Conservation (phyloP, 2,329 filamentous ascomycete species). For the Dactylellina sp. region DNA sequence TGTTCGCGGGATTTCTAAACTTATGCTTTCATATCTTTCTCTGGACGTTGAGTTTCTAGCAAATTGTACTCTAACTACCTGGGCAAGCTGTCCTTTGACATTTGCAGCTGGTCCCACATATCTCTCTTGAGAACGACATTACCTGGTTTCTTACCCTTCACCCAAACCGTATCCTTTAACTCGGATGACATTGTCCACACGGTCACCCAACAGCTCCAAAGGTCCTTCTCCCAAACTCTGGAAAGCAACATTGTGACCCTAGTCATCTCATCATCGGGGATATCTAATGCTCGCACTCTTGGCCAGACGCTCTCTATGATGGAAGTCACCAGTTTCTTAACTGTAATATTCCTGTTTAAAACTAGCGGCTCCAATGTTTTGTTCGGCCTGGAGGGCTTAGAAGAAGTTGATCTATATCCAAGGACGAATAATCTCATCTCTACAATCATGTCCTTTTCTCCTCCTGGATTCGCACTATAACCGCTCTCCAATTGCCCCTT, state of each 20-base stretch:
- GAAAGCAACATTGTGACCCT: background rate
- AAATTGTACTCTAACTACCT: slow-evolving; percentile 8
- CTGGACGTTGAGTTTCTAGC: background rate
- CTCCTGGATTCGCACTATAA: slow-evolving; percentile 3
- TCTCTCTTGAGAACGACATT: slow-evolving; percentile 15
- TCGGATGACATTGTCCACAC: background rate
- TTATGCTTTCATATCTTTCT: background rate
- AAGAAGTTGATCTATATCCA: too few species aligned
- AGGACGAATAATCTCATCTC: too few species aligned
- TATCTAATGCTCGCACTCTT: background rate
- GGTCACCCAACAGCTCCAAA: background rate
- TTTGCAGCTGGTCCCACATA: slow-evolving; percentile 1
- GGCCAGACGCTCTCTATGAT: background rate
- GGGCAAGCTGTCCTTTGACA: background rate
- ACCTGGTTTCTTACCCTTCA: slow-evolving; percentile 1
- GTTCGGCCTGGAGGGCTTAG: too few species aligned
- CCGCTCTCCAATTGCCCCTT: background rate
- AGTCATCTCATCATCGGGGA: background rate
- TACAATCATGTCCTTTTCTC: background rate
- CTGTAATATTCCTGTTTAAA: background rate
- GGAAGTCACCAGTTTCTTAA: background rate
- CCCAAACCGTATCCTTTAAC: slow-evolving; percentile 17
- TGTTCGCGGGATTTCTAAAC: background rate
- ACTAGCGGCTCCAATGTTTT: too few species aligned
- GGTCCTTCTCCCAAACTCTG: slow-evolving; percentile 7